Evolutionary conservation across 2,329 filamentous ascomycete genomes (phyloP), one percentile per base, ranked within the genome.

Genomic region (Periconia macrospinosa): DNA sequence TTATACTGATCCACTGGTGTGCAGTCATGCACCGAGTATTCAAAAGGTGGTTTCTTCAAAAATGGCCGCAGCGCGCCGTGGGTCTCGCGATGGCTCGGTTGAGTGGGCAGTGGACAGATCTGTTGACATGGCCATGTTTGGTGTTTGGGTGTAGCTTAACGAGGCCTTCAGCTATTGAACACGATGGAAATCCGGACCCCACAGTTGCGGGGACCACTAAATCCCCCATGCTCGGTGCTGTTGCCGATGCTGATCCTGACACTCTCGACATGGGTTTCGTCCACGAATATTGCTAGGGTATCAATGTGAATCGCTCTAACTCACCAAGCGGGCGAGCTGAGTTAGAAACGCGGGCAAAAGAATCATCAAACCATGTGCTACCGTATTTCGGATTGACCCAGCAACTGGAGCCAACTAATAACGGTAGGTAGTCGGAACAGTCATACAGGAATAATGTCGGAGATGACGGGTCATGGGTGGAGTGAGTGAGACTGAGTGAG

Each of bases 1-100:
- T 49, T 9, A 43, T 53, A 13, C 30, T 53, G 15, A 33, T 53
- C 7, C 19, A 53, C n/a, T 53, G 50, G 50, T 33, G 45, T 23
- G 41, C 45, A 7, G 23, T 53, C 6, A 13, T 53, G 18, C 40
- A 42, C 10, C 20, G 45, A 11, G 45, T 35, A 23, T 19, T 41
- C 7, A 33, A 33, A 15, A 45, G 45, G 9, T 53, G 50, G 50
- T 53, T 45, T 13, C 17, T 53, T 27, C 45, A 49, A n/a, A 9
- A 6, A 17, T 53, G 50, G 50, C 37, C 47, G 20, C 18, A 42
- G 11, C 45, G 46, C 35, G 45, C 20, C 18, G 43, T 18, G 43
- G 23, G 3, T 13, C 23, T 13, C 11, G 43, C 43, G 7, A 27
- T 45, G 43, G 18, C 43, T 15, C 7, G n/a, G 20, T 45, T 45